A percentile compares a stretch with the other conserved stretches of the same genome.
phyloP scores from a whole-genome alignment of 495 filamentous ascomycete species.

The Hapsidospora chrysogenum region DNA sequence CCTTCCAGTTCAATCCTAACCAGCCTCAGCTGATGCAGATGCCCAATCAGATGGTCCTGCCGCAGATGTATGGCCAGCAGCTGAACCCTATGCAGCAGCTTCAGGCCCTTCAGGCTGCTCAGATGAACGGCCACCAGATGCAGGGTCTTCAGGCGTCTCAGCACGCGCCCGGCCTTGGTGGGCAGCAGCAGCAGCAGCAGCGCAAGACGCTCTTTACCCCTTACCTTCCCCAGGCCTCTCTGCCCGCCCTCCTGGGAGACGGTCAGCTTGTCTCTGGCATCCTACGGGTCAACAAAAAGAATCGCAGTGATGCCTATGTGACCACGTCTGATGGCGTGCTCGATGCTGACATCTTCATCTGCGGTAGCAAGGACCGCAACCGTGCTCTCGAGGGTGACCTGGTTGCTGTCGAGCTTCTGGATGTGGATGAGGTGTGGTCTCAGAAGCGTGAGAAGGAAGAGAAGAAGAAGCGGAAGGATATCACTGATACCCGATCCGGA shows the following conservation, averaged over 20 bases:
- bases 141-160: conserved; percentile 55
- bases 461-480: conserved; percentile 99
- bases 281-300: conserved; percentile 98
- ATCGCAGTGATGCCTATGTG: conserved; percentile 94
- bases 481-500: conserved; percentile 71
- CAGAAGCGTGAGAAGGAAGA: conserved; percentile 99
- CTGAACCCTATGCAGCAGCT: conserved; percentile 85
- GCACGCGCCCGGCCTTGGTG: conserved; percentile 51
- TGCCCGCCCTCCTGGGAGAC: conserved; percentile 79
- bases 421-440: conserved; percentile 96
- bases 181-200: conserved; percentile 72
- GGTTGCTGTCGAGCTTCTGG: conserved; percentile 88
- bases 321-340: conserved; percentile 72
- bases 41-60: conserved; percentile 60
- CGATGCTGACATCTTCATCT: conserved; percentile 98
- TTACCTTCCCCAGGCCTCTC: conserved; percentile 86
- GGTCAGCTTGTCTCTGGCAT: conserved; percentile 93
- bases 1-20: conserved; percentile 73
- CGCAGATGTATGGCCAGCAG: conserved; percentile 73
- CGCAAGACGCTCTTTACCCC: conserved; percentile 97
- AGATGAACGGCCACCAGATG: conserved; percentile 64
- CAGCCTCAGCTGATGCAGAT: conserved; percentile 84
- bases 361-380: conserved; percentile 95
- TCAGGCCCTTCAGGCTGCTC: conserved; percentile 77
- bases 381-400: conserved; percentile 89